phyloP scores from a whole-genome alignment of 371 early-diverging fungal genomes.

The Fennellomyces sp. region DNA sequence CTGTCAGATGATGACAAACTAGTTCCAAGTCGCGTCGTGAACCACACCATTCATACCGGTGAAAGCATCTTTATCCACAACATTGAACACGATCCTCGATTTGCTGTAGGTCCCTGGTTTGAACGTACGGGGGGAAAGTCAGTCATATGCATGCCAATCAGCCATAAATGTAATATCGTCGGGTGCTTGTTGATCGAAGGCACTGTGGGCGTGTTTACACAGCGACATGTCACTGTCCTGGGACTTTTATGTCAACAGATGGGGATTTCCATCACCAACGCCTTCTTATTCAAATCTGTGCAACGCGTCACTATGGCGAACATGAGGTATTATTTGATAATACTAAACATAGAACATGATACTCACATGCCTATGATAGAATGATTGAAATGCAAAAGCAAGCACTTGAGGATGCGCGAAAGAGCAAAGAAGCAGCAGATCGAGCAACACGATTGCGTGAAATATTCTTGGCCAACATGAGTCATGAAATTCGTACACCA shows the following conservation, averaged over 20 bases:
- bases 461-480: slow-evolving; percentile 66
- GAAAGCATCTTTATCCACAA: slow-evolving; percentile 46
- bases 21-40: slow-evolving; percentile 38
- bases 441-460: slow-evolving; percentile 46
- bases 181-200: slow-evolving; percentile 62
- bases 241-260: slow-evolving; percentile 60
- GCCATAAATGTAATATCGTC: slow-evolving; percentile 50
- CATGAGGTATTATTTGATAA: slow-evolving; percentile 20
- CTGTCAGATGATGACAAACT: slow-evolving; percentile 34
- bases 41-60: slow-evolving; percentile 41
- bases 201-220: slow-evolving; percentile 58
- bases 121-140: slow-evolving; percentile 46
- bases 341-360: not conserved
- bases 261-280: slow-evolving; percentile 64
- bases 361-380: slow-evolving; percentile 8
- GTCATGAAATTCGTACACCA: slow-evolving; percentile 57
- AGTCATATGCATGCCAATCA: slow-evolving; percentile 59
- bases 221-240: slow-evolving; percentile 55
- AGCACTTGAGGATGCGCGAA: slow-evolving; percentile 43
- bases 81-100: slow-evolving; percentile 39
- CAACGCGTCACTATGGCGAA: slow-evolving; percentile 46
- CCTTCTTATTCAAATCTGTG: slow-evolving; percentile 51
- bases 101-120: slow-evolving; percentile 51
- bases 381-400: slow-evolving; percentile 54
- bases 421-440: slow-evolving; percentile 52